Evolutionary conservation across 441 rosid species (phyloP).

Genomic region (Brassica hybrid): DNA sequence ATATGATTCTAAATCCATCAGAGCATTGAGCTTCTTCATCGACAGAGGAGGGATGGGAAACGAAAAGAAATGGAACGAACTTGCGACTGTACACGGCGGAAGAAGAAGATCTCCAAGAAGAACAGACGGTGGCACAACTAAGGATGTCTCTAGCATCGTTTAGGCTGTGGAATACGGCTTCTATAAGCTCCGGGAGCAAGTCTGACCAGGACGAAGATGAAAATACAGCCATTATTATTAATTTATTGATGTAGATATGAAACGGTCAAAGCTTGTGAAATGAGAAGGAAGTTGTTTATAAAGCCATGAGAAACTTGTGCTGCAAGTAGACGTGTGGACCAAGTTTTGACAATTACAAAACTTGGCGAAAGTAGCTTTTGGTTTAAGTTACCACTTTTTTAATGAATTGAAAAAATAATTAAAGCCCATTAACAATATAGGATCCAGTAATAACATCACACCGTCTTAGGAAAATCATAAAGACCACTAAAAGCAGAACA

Average conservation of each 20-base stretch:
- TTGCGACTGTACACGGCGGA: conserved; percentile 12
- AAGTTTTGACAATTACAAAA: background rate
- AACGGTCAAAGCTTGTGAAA: background rate
- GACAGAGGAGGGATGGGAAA: conserved; percentile 12
- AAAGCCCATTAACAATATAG: background rate
- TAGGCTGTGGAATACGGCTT: conserved; percentile 14
- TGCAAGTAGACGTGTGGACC: background rate
- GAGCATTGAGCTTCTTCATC: conserved; percentile 7
- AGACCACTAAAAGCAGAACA: background rate
- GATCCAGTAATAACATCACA: conserved; percentile 21
- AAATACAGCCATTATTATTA: background rate
- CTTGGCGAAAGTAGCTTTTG: background rate
- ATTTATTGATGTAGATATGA: background rate
- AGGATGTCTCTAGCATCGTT: conserved; percentile 11
- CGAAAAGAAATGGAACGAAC: conserved; percentile 25
- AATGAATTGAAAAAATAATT: background rate
- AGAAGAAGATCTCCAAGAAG: conserved; percentile 37
- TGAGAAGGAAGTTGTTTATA: conserved; percentile 1
- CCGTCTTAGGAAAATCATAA: background rate
- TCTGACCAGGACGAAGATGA: conserved; percentile 18
- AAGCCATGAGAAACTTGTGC: background rate
- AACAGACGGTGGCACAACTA: no score
- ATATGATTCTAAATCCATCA: background rate
- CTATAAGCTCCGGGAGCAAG: conserved; percentile 30
- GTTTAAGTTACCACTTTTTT: background rate